These are phyloP conservation scores for Hortiboletus rubellus DNA, from an alignment of 1,284 basidiomycete species.

Conservation along the genomic window DNA sequence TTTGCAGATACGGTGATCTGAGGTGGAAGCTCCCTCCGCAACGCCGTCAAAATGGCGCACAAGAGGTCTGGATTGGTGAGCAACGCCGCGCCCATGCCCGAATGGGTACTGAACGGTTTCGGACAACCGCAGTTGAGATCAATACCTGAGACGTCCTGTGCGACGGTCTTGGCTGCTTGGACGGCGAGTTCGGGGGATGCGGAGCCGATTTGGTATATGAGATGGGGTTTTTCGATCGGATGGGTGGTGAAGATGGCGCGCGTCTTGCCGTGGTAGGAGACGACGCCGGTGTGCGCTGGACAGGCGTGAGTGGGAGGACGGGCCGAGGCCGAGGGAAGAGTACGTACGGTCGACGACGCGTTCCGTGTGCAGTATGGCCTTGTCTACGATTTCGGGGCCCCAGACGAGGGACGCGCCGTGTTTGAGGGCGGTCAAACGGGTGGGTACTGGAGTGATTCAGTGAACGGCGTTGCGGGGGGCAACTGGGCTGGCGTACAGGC, in stretches of 20 bases:
- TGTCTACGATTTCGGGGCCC: conserved; percentile 97
- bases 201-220: conserved; percentile 93
- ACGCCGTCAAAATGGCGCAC: conserved; percentile 79
- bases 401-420: conserved; percentile 96
- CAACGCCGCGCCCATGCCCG: conserved; percentile 96
- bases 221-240: conserved; percentile 89
- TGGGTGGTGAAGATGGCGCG: conserved; percentile 91
- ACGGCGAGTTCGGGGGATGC: conserved; percentile 88
- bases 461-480: neutral
- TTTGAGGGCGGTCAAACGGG: conserved; percentile 84
- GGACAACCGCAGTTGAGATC: conserved; percentile 96
- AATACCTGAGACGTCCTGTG: conserved; percentile 90
- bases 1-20: conserved; percentile 88
- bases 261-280: conserved; percentile 83
- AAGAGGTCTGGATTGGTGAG: conserved; percentile 90
- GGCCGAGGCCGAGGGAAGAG: neutral
- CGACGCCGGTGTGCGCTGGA: conserved; percentile 81
- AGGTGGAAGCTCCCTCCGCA: conserved; percentile 72
- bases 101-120: conserved; percentile 93
- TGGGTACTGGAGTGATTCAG: conserved; percentile 59
- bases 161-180: conserved; percentile 84
- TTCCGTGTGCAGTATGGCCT: conserved; percentile 87
- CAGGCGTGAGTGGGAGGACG: conserved; percentile 2
- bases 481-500: conserved; percentile 56
- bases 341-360: conserved; percentile 81